A percentile compares a stretch with the other conserved stretches of the same genome.
These are phyloP conservation scores for Globisporangium recalcitrans DNA, from an alignment of 352 stramenopile species.

Conservation along the genomic window DNA sequence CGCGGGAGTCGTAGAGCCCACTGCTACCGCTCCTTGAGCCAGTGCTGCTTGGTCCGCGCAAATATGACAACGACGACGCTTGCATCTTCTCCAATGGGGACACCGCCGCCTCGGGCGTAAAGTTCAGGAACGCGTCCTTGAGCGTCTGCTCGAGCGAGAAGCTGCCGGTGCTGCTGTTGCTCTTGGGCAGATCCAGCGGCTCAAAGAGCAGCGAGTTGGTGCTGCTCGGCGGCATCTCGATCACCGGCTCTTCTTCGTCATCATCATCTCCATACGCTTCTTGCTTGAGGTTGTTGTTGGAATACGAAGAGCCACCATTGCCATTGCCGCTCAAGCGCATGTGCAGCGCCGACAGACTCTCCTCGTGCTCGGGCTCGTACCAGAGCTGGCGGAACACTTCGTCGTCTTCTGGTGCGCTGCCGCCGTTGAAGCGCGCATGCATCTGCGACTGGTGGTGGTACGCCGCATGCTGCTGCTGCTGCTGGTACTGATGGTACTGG, in stretches of 20 bases:
- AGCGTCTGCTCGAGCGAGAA: conserved; percentile 19
- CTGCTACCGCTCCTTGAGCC: not conserved
- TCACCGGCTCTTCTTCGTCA: not conserved
- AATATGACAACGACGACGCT: not conserved
- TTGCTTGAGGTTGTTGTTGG: not conserved
- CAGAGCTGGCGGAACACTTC: conserved; percentile 16
- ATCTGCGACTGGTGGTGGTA: not conserved
- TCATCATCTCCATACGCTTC: conserved; percentile 1
- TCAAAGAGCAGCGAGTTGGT: conserved; percentile 21
- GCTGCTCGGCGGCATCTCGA: conserved; percentile 14
- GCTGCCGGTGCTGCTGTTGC: conserved; percentile 12
- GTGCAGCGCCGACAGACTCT: not conserved
- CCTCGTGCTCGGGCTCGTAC: conserved; percentile 11
- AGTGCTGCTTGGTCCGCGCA: not conserved
- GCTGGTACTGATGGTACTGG: conserved; percentile 4
- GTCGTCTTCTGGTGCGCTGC: conserved; percentile 7
- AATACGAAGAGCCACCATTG: too few relatives aligned
- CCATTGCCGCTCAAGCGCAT: conserved; percentile 9
- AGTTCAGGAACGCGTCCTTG: conserved; percentile 26
- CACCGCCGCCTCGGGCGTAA: conserved; percentile 14
- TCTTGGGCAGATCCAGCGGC: conserved; percentile 15
- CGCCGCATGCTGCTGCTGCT: not conserved
- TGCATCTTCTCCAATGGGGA: conserved; percentile 4
- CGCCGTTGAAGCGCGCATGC: not conserved
- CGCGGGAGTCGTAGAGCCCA: conserved; percentile 7